A percentile compares a stretch with the other conserved stretches of the same genome.
These are phyloP conservation scores for Panicum virgatum DNA, from an alignment of 202 grass and related monocot genomes.

Conservation along the genomic window DNA sequence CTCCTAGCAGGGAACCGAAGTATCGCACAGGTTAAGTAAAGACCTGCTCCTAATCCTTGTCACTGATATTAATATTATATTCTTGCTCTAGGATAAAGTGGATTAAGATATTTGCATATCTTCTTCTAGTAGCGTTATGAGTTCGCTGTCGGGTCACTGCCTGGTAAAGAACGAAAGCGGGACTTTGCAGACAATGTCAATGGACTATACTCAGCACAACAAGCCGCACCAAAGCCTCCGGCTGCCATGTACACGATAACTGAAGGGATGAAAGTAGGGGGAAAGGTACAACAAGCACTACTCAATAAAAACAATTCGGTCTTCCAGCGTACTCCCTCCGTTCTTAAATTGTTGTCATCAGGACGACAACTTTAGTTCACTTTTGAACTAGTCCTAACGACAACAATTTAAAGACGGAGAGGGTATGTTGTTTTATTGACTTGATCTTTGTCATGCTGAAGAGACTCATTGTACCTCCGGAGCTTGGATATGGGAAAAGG, in stretches of 20 bases:
- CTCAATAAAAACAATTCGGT: not conserved
- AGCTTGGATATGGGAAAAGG: conserved; percentile 74
- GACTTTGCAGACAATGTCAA: conserved; percentile 88
- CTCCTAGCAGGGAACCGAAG: conserved; percentile 81
- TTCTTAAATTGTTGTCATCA: not conserved
- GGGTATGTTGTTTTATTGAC: too few relatives aligned
- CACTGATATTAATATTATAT: too few relatives aligned
- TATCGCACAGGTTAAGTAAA: conserved; percentile 97
- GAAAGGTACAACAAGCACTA: conserved; percentile 52
- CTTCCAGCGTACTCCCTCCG: too few relatives aligned
- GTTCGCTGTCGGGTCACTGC: conserved; percentile 83
- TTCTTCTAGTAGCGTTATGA: conserved; percentile 96
- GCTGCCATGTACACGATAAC: conserved; percentile 70
- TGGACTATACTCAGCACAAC: conserved; percentile 74
- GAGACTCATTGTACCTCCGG: conserved; percentile 77
- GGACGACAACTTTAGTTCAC: too few relatives aligned
- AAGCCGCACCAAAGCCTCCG: conserved; percentile 88
- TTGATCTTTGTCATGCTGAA: too few relatives aligned
- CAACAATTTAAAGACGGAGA: too few relatives aligned
- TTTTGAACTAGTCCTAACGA: too few relatives aligned
- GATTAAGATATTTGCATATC: conserved; percentile 38
- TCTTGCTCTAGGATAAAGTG: not conserved
- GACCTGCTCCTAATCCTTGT: conserved; percentile 13
- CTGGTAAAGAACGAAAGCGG: conserved; percentile 86
- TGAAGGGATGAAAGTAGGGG: conserved; percentile 96